Base-by-base conservation (phyloP, 768 basidiomycete species). In the Chalciporus piperatus region DNA sequence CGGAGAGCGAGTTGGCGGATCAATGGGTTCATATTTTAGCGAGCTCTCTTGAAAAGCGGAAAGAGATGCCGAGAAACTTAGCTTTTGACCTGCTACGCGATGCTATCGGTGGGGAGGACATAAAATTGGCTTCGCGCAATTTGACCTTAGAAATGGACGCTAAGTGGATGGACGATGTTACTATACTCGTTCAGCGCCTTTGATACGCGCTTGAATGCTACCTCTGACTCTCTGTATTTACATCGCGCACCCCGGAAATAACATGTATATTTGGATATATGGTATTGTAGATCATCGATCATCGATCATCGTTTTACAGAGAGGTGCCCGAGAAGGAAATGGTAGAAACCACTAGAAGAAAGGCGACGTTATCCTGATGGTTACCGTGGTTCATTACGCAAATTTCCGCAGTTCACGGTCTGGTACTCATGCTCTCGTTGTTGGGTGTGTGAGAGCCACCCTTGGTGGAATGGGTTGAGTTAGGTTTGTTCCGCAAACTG, bases 131-230 rank as follows among this genome's bases (percentile, higher is more conserved):
- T 12, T 78, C 77, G n/a, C 69, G 70, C 54, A 72, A 70, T 40
- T 48, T 78, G 28, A 80, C 77, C 8, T 65, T 78, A 40, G 78
- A 78, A 63, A 78, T 77, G 71, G 73, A 73, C 48, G 76, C 75
- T 35, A 70, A 70, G 48, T 78, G 76, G 77, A 73, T 79, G 64
- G 78, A 78, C 53, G 77, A 78, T 52, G 70, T 74, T 17, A 78
- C 77, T 8, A 66, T 78, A 22, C 50, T 78, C 19, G 71, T 79
- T 44, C 76, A 76, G 48, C 67, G 67, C 46, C 60, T 74, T 17
- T 67, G 56, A 67, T 52, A 32, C 45, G 43, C 14, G 33, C 45
- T n/a, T 52, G 28, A 14, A 32, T 56, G 37, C 47, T 16, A 16
- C n/a, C 14, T n/a, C 14, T 37, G n/a, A 57, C 40, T 17, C 43